These are phyloP conservation scores for Cornus florida DNA, from an alignment of 148 eudicot genomes.

Conservation along the genomic window DNA sequence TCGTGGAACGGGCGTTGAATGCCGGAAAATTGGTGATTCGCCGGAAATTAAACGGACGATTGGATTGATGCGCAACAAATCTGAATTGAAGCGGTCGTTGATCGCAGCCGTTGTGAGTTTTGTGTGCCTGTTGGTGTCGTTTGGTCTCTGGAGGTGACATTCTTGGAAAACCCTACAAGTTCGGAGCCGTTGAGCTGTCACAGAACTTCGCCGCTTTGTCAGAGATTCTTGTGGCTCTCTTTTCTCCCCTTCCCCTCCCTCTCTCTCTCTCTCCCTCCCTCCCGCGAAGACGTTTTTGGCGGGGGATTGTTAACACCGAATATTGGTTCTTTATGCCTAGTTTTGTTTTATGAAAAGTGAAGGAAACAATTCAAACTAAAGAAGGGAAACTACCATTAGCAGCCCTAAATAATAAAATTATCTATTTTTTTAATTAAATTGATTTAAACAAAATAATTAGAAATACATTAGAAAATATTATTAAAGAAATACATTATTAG, in stretches of 20 bases:
- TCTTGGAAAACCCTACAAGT: conserved; percentile 20
- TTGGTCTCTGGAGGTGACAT: conserved; percentile 9
- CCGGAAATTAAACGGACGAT: conserved; percentile 7
- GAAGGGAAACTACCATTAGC: no score
- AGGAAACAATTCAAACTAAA: no score
- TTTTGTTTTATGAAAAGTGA: no score
- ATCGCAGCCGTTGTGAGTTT: neutral
- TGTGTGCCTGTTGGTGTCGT: conserved; percentile 1
- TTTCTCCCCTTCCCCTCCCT: conserved; percentile 18
- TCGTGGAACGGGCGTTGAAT: neutral
- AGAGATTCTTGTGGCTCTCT: conserved; percentile 37
- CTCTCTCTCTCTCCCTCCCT: conserved; percentile 23
- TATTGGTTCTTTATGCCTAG: no score
- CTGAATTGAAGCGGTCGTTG: neutral
- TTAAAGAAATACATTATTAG: no score
- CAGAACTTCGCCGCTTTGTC: conserved; percentile 20
- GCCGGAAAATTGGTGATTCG: neutral
- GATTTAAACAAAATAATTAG: no score
- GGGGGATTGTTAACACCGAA: neutral
- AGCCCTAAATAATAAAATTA: no score
- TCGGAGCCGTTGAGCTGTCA: conserved; percentile 35
- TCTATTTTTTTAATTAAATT: no score
- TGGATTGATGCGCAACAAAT: neutral
- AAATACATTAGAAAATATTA: no score
- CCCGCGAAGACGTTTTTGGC: neutral